phyloP scores from a whole-genome alignment of 129 eudicot genomes.

The Silybum marianum region DNA sequence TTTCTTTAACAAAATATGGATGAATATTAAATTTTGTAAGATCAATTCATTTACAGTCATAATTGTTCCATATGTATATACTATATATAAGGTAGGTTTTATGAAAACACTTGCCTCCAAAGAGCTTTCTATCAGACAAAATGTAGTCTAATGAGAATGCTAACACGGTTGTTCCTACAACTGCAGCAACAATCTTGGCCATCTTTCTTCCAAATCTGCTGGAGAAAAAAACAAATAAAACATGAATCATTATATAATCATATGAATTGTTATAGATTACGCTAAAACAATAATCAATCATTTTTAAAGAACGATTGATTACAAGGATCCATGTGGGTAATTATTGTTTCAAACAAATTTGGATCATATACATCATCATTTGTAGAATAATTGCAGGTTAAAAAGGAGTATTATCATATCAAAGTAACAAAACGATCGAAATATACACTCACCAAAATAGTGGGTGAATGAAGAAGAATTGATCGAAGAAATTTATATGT shows the following conservation, averaged over 20 bases:
- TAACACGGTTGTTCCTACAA: constrained; percentile 21
- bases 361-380: background rate
- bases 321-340: background rate
- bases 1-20: background rate
- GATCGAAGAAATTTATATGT: background rate
- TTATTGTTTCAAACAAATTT: background rate
- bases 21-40: background rate
- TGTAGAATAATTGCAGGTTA: background rate
- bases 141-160: constrained; percentile 38
- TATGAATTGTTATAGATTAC: background rate
- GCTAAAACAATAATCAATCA: background rate
- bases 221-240: background rate
- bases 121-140: constrained; percentile 23
- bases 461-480: background rate
- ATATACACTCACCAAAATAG: background rate
- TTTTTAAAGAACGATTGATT: background rate
- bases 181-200: constrained; percentile 22
- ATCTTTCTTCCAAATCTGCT: constrained; percentile 21
- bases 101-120: constrained; percentile 29
- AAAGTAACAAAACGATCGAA: background rate
- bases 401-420: background rate
- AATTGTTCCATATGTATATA: background rate
- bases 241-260: background rate
- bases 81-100: background rate
- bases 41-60: background rate